A percentile compares a stretch with the other conserved stretches of the same genome.
Conservation (phyloP, 495 filamentous ascomycete species). For the Lophiotrema nucula region DNA sequence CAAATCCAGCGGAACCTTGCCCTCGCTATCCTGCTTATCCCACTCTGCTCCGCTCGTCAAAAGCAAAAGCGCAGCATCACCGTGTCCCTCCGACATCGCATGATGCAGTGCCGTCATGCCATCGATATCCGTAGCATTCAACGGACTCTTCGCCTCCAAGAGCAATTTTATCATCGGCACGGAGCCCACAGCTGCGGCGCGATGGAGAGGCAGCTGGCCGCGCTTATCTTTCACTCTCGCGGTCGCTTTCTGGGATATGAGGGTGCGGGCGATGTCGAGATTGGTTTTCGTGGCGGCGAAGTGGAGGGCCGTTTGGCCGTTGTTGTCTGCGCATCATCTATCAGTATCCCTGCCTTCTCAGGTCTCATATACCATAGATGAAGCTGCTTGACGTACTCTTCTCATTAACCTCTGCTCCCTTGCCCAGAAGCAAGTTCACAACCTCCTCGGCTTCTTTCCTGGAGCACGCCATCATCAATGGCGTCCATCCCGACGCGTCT, state of each 20-base stretch:
- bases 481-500: constrained; percentile 92
- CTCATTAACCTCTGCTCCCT: constrained; percentile 76
- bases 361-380: no score
- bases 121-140: constrained; percentile 75
- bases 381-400: no score
- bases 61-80: constrained; percentile 78
- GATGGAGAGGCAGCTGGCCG: constrained; percentile 82
- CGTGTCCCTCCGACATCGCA: constrained; percentile 87
- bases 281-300: constrained; percentile 88
- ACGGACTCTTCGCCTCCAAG: constrained; percentile 68
- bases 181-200: constrained; percentile 86
- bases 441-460: constrained; percentile 66
- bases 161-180: constrained; percentile 81
- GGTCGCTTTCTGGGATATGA: constrained; percentile 75
- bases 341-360: not conserved
- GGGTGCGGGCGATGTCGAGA: constrained; percentile 72
- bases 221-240: constrained; percentile 80
- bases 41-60: constrained; percentile 82
- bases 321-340: no score
- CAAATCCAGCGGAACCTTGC: constrained; percentile 70
- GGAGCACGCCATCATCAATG: constrained; percentile 88
- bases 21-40: constrained; percentile 74
- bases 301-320: constrained; percentile 74
- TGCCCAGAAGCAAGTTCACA: constrained; percentile 73
- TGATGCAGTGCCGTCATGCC: constrained; percentile 91